Conservation (phyloP, 441 rosid genomes). For the Populus hybrid region DNA sequence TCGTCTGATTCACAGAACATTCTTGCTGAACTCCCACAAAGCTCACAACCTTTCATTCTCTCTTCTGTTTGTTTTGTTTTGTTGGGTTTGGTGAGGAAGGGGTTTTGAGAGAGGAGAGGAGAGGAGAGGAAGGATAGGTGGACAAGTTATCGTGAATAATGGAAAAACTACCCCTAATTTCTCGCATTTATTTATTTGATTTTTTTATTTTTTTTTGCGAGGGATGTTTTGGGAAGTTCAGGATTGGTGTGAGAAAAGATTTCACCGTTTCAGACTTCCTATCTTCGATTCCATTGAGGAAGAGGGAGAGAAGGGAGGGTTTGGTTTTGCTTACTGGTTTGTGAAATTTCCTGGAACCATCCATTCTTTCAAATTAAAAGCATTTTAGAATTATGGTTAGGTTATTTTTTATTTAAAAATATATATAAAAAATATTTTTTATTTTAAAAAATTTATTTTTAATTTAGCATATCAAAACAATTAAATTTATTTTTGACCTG, state of each 20-base stretch:
- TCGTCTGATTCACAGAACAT: slow-evolving; percentile 83
- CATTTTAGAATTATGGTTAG: no score
- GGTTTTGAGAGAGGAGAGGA: neutral
- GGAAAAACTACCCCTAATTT: slow-evolving; percentile 17
- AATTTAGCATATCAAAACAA: no score
- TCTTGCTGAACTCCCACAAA: slow-evolving; percentile 56
- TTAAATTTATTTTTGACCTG: no score
- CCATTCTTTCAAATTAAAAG: no score
- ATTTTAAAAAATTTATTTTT: no score
- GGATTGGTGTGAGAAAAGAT: neutral
- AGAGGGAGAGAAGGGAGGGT: no score
- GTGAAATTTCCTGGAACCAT: no score
- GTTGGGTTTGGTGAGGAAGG: neutral
- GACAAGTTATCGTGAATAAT: neutral
- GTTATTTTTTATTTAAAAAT: no score
- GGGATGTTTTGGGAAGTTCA: neutral
- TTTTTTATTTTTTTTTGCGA: neutral
- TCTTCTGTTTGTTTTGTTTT: neutral
- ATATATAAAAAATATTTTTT: no score
- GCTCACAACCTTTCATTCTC: slow-evolving; percentile 59
- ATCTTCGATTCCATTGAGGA: no score
- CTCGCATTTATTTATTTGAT: slow-evolving; percentile 15
- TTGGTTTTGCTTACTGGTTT: no score
- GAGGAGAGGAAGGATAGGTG: neutral
- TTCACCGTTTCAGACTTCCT: neutral